Conservation (phyloP, 108 stramenopile species). For the Skeletonema potamos region DNA sequence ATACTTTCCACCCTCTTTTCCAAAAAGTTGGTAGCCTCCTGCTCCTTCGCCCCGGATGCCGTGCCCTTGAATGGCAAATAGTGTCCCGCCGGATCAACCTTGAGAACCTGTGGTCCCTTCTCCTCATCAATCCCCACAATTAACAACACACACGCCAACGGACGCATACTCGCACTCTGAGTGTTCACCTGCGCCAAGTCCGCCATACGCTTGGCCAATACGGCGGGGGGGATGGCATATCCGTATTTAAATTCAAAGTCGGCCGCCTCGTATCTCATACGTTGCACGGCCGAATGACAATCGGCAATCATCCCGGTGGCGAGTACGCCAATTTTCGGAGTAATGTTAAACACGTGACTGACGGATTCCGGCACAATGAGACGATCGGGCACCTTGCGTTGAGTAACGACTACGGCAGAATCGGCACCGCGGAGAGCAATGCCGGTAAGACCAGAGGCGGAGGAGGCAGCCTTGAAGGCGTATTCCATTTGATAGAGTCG, state of each 20-base stretch:
- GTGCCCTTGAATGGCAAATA: constrained; percentile 94
- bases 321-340: constrained; percentile 87
- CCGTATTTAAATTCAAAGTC: constrained; percentile 97
- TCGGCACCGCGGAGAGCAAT: constrained; percentile 94
- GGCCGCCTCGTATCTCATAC: constrained; percentile 93
- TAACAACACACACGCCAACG: constrained; percentile 87
- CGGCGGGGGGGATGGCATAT: constrained; percentile 88
- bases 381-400: constrained; percentile 97
- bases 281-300: constrained; percentile 82
- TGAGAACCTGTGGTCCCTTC: constrained; percentile 92
- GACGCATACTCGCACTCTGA: constrained; percentile 92
- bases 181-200: constrained; percentile 98
- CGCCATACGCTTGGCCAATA: constrained; percentile 94
- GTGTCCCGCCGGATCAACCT: constrained; percentile 99
- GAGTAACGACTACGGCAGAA: constrained; percentile 90
- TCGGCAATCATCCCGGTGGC: constrained; percentile 94
- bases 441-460: constrained; percentile 89
- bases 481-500: constrained; percentile 99
- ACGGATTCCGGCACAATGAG: constrained; percentile 91
- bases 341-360: constrained; percentile 87
- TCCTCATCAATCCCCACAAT: constrained; percentile 97
- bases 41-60: constrained; percentile 93
- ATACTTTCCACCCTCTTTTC: constrained; percentile 93
- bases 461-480: constrained; percentile 96
- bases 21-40: constrained; percentile 98